Base-by-base conservation (phyloP, 2,329 filamentous ascomycete genomes). In the Rachicladosporium sp. region DNA sequence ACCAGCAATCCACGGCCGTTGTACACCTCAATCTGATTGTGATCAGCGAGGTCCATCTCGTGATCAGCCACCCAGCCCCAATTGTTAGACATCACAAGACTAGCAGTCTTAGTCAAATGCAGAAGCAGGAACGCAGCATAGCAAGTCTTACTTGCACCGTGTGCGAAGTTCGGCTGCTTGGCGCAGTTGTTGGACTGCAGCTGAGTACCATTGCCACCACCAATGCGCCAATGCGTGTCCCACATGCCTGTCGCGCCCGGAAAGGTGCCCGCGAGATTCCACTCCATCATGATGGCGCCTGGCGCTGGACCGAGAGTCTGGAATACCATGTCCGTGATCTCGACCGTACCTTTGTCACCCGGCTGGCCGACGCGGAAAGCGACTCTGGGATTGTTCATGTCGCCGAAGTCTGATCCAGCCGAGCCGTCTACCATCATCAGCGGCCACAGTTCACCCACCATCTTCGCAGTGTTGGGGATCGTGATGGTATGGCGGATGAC, bases 21-120 rank as follows among this genome's bases (percentile, higher is more conserved):
- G 71, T 82, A 94, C 50, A 95, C 74, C 52, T 79, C 81, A 60
- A 89, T 79, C 60, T 89, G 82, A 43, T 65, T 76, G 59, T 83
- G 75, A 53, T 81, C 79, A 2, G 62, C 47, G 9, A 77, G 71
- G 58, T 94, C 88, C 15, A 94, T 79, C 57, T 93, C 84, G 65
- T 95, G 89, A 58, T 95, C 88, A 1, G 88, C 76, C 23, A 86
- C 80, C 88, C 88, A 95, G 59, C 83, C 78, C 88, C 88, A 95
- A 36, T 74, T 79, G 64, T 95, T 93, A 64, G 93, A 86, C 41
- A 93, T 67, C 61, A 93, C 93, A 31, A 79, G 70, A 2, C 76
- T 78, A 1, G 64, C 71, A 9, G 66, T 62, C 33, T 64, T 58
- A 3, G 74, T 76, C 35, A 76, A 44, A 36, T 67, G 65, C 33